Conservation (phyloP, 345 rosid species). For the Heritiera littoralis region DNA sequence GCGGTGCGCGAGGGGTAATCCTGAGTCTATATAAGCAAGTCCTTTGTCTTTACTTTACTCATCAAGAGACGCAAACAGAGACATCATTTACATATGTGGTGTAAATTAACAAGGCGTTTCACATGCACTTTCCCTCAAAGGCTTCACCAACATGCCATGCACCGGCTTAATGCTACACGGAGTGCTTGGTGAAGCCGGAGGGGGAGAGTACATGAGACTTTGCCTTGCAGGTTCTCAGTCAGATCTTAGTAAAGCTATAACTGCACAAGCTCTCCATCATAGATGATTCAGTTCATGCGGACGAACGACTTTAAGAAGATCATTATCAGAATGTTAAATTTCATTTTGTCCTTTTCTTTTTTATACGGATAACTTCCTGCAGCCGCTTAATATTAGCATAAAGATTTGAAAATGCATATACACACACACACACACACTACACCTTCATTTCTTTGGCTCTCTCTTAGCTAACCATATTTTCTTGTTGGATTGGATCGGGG, state of each 20-base stretch:
- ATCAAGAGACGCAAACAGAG: no score
- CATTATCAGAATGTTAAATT: no score
- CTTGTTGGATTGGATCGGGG: no score
- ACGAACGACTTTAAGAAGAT: no score
- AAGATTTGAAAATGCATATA: not conserved
- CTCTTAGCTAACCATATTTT: no score
- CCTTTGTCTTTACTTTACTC: not conserved
- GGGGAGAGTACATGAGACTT: not conserved
- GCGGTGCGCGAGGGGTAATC: not conserved
- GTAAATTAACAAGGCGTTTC: conserved; percentile 1
- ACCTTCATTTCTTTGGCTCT: no score
- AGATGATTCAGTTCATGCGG: not conserved
- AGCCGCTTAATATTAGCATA: not conserved
- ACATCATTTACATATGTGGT: no score
- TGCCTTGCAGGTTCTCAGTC: not conserved
- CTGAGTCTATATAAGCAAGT: conserved; percentile 10
- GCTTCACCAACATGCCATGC: conserved; percentile 9
- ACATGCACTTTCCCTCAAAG: conserved; percentile 10
- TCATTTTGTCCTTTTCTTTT: not conserved
- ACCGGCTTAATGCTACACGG: not conserved
- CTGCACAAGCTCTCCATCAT: not conserved
- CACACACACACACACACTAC: no score
- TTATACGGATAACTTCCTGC: not conserved
- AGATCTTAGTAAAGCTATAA: no score
- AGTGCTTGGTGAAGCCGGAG: conserved; percentile 8